Evolutionary conservation across 2,329 filamentous ascomycete species (phyloP), one percentile per base, ranked within the genome.

Genomic region (Ustilaginoidea virens): DNA sequence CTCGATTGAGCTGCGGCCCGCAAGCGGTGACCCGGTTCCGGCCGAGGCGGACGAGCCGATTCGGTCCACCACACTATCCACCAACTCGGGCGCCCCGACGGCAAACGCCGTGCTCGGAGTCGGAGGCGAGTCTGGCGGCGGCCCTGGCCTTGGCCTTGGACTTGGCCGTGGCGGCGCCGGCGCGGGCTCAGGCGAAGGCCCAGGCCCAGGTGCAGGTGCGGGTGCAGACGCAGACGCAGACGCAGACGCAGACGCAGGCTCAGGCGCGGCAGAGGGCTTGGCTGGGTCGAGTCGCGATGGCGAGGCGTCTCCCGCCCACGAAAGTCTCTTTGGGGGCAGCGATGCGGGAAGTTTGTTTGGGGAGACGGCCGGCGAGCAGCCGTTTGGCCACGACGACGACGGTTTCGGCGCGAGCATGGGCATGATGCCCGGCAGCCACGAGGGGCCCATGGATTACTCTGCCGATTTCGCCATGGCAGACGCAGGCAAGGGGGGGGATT

Each of bases 331-430:
- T 45, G 80, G 73, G 8, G 79, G 80, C 1, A 83, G 82, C 40
- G 72, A 74, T 13, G 73, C 69, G 0, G 83, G 85, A 26, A 92
- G 85, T 3, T 61, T 98, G 2, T 98, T 96, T 48, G 90, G 87
- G 2, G 85, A 92, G 39, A 77, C 58, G 7, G 54, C 58, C 10
- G 49, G 75, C 53, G 47, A 52, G 52, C 47, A 66, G 15, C 74
- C 70, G 4, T 92, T 83, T 47, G 80, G 69, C 1, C 75, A 79
- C 9, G 83, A 92, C 24, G 83, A 92, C 23, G 83, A 92, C 40
- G 80, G 86, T 38, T 85, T 92, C 40, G 76, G 75, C 3, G 61
- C 74, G 32, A 77, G 77, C 1, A 77, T 93, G 53, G 74, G 73
- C 21, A 60, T 64, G 45, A 53, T 54, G 30, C 44, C 56, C 2